Percentiles rank a stretch among this genome's conserved stretches.
These are phyloP conservation scores for Heliamphora pulchella DNA, from an alignment of 179 eudicot species.

Conservation along the genomic window DNA sequence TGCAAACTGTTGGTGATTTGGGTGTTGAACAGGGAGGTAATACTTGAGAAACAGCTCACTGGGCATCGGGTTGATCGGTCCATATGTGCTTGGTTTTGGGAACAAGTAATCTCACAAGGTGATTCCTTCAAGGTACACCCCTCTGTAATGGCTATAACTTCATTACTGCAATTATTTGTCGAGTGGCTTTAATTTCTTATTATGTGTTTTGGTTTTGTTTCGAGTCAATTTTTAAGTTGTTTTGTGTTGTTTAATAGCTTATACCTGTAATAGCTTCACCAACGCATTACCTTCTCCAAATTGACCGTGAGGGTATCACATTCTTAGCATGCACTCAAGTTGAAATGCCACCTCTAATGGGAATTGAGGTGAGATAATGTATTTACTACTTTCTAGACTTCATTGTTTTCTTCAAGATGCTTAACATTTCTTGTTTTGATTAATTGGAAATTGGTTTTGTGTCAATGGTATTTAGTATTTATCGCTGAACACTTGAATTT, in stretches of 20 bases:
- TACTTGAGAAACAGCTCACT: conserved; percentile 84
- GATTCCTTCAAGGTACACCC: conserved; percentile 71
- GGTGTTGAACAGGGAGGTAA: conserved; percentile 59
- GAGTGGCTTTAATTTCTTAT: not conserved
- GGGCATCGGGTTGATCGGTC: conserved; percentile 90
- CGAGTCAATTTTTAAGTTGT: conserved; percentile 6
- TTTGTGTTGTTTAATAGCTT: conserved; percentile 38
- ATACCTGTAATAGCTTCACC: conserved; percentile 89
- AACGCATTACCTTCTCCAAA: conserved; percentile 88
- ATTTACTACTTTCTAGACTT: not conserved
- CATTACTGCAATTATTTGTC: not conserved
- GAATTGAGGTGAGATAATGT: conserved; percentile 61
- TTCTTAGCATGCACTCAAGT: conserved; percentile 91
- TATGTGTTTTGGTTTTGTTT: not conserved
- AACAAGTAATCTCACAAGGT: conserved; percentile 63
- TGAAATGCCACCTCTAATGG: conserved; percentile 99
- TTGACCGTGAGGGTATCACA: conserved; percentile 82
- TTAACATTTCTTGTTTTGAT: not conserved
- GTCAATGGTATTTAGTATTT: not conserved
- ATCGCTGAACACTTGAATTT: conserved; percentile 7
- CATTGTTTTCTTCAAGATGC: not conserved
- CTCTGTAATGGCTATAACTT: not conserved
- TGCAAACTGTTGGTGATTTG: not conserved
- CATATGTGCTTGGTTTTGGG: conserved; percentile 97
- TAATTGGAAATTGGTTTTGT: not conserved